These are phyloP conservation scores for Cytospora leucostoma DNA, from an alignment of 2,329 filamentous ascomycete genomes.

Conservation along the genomic window DNA sequence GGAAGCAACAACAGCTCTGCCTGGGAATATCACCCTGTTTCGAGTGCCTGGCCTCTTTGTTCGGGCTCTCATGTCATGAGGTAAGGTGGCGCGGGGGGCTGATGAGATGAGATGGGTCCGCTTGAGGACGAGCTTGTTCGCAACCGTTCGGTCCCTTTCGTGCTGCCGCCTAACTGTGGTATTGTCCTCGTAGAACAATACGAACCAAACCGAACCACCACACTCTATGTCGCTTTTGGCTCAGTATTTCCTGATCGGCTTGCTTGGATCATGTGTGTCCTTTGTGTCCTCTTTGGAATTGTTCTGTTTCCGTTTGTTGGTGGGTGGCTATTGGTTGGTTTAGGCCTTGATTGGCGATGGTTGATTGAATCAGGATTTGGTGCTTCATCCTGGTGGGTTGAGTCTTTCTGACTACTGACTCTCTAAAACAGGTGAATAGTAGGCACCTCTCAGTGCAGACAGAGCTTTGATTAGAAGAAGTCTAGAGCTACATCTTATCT, in stretches of 20 bases:
- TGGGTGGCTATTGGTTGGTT: background rate
- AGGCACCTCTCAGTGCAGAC: no score
- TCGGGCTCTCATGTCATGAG: slow-evolving; percentile 23
- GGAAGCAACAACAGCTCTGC: slow-evolving; percentile 26
- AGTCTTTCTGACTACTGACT: background rate
- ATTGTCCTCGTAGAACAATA: slow-evolving; percentile 25
- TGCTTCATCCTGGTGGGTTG: background rate
- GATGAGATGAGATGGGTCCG: background rate
- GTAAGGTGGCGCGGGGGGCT: background rate
- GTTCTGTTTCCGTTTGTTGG: no score
- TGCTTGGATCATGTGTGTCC: background rate
- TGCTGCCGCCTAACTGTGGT: slow-evolving; percentile 4
- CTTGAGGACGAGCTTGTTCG: background rate
- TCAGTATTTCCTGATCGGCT: background rate
- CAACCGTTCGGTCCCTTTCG: slow-evolving; percentile 1
- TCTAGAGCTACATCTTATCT: no score
- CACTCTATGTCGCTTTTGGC: background rate
- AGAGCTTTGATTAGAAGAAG: no score
- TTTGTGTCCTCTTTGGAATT: background rate
- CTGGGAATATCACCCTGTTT: slow-evolving; percentile 27
- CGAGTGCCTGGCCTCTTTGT: slow-evolving; percentile 24
- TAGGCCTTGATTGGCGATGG: background rate
- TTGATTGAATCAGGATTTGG: background rate
- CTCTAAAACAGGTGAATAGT: background rate
- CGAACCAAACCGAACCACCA: background rate